Base-by-base conservation (phyloP, 179 eudicot genomes). In the Heliamphora pulchella region DNA sequence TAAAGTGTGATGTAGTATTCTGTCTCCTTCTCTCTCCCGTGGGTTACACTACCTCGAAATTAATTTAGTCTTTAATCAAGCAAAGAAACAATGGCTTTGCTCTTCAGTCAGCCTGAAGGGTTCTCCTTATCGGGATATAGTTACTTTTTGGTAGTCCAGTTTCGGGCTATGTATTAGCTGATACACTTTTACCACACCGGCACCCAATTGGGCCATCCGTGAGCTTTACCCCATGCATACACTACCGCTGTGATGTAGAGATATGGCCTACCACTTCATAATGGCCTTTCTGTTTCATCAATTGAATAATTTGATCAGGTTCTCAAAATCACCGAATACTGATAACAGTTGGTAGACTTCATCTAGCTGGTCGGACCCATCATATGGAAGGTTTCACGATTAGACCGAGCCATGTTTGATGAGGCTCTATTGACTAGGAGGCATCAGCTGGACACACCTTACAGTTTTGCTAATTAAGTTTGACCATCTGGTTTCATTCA, bases 401-500 rank as follows among this genome's bases (percentile, higher is more conserved):
- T 39, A 48, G 14, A 73, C 1, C 57, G 14, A 18, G 43, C 59
- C 70, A 15, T 48, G 43, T 68, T 48, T 64, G 70, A 18, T 46
- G 8, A 10, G 22, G 54, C 77, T 79, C 65, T 57, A 55, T 11
- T 22, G 15, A 8, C 66, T 43, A 14, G 14, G 20, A 17, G 20
- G 15, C 20, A 75, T 10, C 31, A 31, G 31, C 13, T 9, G 7
- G 31, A 39, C 62, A 74, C 2, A 22, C 39, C 63, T 53, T 9
- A 11, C 47, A 48, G 18, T 50, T 18, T 8, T 20, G 58, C 65
- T 41, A 54, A 55, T 58, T 39, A 79, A 70, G 10, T 79, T 58
- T 58, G 58, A 58, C n/a, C 0, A 2, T 71, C 43, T 76, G 41
- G 59, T 14, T 41, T 75, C 71, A 50, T 79, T 81, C 84, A 92